Base-by-base conservation (phyloP, 208 protist species). In the Jaenimonas drosophilae region DNA sequence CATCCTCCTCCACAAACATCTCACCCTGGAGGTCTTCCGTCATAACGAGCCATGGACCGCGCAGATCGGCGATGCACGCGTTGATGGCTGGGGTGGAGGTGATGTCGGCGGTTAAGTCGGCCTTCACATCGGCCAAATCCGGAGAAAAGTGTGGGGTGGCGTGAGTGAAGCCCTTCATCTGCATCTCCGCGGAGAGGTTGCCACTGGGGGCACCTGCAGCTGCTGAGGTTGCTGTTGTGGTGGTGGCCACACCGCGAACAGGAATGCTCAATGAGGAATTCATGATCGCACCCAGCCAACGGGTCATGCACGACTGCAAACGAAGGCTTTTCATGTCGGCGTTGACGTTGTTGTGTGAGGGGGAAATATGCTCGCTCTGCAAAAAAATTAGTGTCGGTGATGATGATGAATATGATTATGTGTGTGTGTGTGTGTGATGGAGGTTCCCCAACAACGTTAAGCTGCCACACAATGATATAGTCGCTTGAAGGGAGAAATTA, bases 41-140 rank as follows among this genome's bases (percentile, higher is more conserved):
- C 65, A 94, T 84, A 23, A 90, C 69, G 3, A 94, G 67, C 81
- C 85, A 94, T 36, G 80, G 80, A 27, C 85, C 85, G 52, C 88
- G 70, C 17, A 94, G 57, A 47, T 94, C 76, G 4, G 55, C 49
- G 53, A 82, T 76, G 60, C 81, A 53, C 9, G 90, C 59, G 3
- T 51, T 54, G 2, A 62, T 59, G 2, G 80, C 79, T n/a, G 57
- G 61, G 20, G 44, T 54, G 12, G 84, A 85, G 6, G 70, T 58
- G 20, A 92, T 60, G 49, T 87, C 84, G 1, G 58, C 44, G 3
- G 64, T 54, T 16, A 79, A 25, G n/a, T 72, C 54, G 1, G 32
- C 24, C 14, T 54, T 21, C 32, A 52, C 36, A 9, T 50, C 28
- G 12, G 42, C 40, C 11, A 53, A 20, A 23, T 56, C 51, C 9